phyloP scores from a whole-genome alignment of 495 filamentous ascomycete genomes.

The Cudoniella acicularis region DNA sequence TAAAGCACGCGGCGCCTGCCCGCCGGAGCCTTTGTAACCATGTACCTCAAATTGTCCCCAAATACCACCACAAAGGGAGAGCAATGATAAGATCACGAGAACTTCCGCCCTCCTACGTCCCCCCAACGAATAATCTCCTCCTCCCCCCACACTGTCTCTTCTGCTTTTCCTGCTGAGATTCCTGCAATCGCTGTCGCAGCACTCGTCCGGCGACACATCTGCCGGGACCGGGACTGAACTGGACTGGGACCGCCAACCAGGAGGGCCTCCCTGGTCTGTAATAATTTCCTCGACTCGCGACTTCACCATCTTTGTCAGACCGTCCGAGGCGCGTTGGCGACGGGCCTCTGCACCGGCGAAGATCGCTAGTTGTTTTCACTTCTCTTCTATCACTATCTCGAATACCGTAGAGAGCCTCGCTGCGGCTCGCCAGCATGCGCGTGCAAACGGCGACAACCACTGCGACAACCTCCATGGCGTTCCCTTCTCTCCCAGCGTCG shows the following conservation, averaged over 20 bases:
- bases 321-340: neutral
- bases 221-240: no score
- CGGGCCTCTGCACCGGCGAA: constrained; percentile 1
- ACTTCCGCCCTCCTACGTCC: neutral
- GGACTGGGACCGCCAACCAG: no score
- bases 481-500: constrained; percentile 59
- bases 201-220: neutral
- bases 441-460: constrained; percentile 14
- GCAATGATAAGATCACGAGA: neutral
- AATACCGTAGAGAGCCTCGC: neutral
- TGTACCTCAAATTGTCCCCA: neutral
- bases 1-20: neutral
- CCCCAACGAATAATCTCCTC: neutral
- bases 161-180: neutral
- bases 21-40: neutral
- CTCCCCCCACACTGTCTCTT: neutral
- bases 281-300: neutral
- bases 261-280: neutral
- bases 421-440: constrained; percentile 20
- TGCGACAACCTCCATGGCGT: constrained; percentile 32
- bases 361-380: neutral
- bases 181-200: neutral
- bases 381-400: neutral
- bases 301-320: neutral
- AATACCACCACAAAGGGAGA: neutral